A percentile compares a stretch with the other conserved stretches of the same genome.
Evolutionary conservation across 176 grass and related monocot genomes (phyloP).

Genomic region (Bromus sterilis): DNA sequence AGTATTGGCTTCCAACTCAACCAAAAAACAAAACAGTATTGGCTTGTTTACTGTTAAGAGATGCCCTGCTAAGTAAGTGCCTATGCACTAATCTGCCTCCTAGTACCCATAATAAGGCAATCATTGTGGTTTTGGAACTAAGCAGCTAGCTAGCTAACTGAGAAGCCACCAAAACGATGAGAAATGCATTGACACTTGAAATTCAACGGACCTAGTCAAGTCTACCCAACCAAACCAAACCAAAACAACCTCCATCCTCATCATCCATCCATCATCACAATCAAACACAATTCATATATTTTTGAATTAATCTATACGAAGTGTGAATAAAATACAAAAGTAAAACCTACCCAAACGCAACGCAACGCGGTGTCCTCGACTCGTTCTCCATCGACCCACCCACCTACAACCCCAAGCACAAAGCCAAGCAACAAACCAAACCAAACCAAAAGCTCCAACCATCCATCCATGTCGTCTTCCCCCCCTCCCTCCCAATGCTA

Average conservation of each 20-base stretch:
- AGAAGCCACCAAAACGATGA: neutral
- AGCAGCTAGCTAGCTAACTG: neutral
- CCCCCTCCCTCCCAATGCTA: constrained; percentile 17
- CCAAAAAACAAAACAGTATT: too few relatives aligned
- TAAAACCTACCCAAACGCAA: neutral
- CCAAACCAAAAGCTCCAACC: neutral
- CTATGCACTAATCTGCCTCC: neutral
- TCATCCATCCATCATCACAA: constrained; percentile 14
- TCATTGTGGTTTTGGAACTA: neutral
- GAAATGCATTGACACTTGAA: constrained; percentile 36
- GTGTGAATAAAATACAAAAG: neutral
- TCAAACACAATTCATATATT: neutral
- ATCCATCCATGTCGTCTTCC: constrained; percentile 35
- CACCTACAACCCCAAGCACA: neutral
- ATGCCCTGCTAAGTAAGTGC: neutral
- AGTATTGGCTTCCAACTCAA: too few relatives aligned
- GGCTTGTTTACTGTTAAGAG: neutral
- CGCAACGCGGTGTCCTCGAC: neutral
- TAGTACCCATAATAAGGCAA: neutral
- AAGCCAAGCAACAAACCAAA: neutral
- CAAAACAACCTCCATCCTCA: neutral
- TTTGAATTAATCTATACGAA: neutral
- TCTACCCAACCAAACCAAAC: constrained; percentile 20
- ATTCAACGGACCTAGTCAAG: constrained; percentile 43
- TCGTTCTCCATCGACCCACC: neutral